phyloP scores from a whole-genome alignment of 2,329 filamentous ascomycete genomes.

The Clathrospora elynae region DNA sequence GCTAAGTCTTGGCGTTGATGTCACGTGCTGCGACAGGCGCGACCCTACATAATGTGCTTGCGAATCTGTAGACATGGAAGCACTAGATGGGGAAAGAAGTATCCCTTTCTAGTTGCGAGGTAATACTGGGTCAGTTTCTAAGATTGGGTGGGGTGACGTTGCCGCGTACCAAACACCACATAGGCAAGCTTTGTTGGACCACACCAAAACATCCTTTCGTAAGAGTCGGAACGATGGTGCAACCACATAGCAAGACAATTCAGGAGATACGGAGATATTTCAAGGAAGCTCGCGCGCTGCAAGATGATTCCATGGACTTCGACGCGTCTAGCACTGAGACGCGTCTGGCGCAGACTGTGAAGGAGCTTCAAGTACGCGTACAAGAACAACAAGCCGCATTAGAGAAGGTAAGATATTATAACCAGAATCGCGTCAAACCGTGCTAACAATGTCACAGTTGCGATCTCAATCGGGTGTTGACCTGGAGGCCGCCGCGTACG shows the following conservation, averaged over 20 bases:
- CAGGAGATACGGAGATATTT: slow-evolving; percentile 40
- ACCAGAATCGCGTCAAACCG: neutral
- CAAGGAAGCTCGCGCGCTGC: slow-evolving; percentile 24
- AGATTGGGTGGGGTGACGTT: slow-evolving; percentile 4
- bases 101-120: neutral
- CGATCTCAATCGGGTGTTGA: slow-evolving; percentile 38
- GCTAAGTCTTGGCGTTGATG: slow-evolving; percentile 26
- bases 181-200: slow-evolving; percentile 3
- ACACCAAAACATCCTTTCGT: slow-evolving; percentile 2
- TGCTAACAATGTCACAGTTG: slow-evolving; percentile 51
- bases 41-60: too few species aligned
- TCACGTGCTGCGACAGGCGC: slow-evolving; percentile 22
- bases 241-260: slow-evolving; percentile 21
- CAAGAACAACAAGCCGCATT: slow-evolving; percentile 55
- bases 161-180: slow-evolving; percentile 4
- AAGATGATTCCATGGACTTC: slow-evolving; percentile 44
- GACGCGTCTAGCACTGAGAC: slow-evolving; percentile 53
- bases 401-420: slow-evolving; percentile 47
- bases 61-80: neutral
- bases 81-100: neutral
- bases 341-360: slow-evolving; percentile 69
- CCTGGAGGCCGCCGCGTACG: slow-evolving; percentile 36
- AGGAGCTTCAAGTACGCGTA: slow-evolving; percentile 65
- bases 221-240: slow-evolving; percentile 26
- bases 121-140: neutral